These are phyloP conservation scores for Casuarina equisetifolia DNA, from an alignment of 306 rosid species.

Conservation along the genomic window DNA sequence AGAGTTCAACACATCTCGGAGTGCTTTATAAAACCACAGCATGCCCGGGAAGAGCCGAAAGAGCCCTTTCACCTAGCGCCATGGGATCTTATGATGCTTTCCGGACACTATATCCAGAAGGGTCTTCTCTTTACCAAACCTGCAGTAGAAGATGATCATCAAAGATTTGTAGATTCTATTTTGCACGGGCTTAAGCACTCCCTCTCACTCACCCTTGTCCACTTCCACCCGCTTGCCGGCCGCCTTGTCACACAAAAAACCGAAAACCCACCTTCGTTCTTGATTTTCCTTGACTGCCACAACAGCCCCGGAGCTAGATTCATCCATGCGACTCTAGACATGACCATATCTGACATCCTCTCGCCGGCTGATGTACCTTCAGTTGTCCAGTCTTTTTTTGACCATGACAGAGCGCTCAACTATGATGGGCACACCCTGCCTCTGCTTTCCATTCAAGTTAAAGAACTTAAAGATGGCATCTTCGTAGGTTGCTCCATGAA, in stretches of 20 bases:
- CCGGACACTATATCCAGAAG: conserved; percentile 55
- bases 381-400: conserved; percentile 54
- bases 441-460: conserved; percentile 53
- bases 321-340: conserved; percentile 44
- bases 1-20: too few relatives aligned
- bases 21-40: too few relatives aligned
- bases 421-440: conserved; percentile 62
- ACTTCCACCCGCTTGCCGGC: conserved; percentile 63
- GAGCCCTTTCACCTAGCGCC: background rate
- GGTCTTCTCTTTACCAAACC: conserved; percentile 71
- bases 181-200: conserved; percentile 42
- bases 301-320: conserved; percentile 48
- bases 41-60: too few relatives aligned
- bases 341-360: conserved; percentile 45
- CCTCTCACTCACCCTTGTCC: conserved; percentile 46
- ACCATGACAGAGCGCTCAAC: conserved; percentile 53
- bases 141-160: background rate
- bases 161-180: conserved; percentile 25
- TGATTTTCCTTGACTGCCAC: conserved; percentile 40
- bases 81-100: conserved; percentile 49
- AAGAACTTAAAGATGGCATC: conserved; percentile 54
- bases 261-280: conserved; percentile 32
- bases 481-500: conserved; percentile 67
- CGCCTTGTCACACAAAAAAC: conserved; percentile 39
- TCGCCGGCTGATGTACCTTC: conserved; percentile 52